Conservation (phyloP, 495 filamentous ascomycete genomes). For the Aspergillus funiculosus region DNA sequence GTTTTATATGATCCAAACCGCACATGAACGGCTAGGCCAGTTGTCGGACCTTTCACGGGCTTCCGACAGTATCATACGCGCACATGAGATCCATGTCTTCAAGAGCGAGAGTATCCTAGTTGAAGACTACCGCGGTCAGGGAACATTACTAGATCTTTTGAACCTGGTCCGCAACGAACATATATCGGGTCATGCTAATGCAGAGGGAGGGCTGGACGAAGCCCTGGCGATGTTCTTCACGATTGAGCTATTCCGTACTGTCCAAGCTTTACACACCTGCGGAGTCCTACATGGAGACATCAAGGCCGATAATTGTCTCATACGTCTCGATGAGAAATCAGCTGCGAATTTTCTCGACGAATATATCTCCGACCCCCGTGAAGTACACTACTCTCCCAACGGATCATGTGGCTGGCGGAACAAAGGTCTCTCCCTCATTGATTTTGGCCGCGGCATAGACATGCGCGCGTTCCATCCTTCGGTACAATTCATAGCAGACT, state of each 20-base stretch:
- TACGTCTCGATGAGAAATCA: constrained; percentile 62
- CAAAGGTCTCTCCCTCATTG: constrained; percentile 81
- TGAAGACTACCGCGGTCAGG: constrained; percentile 81
- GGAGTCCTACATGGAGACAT: constrained; percentile 87
- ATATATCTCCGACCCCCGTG: constrained; percentile 39
- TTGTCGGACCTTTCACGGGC: constrained; percentile 45
- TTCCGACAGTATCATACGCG: constrained; percentile 67
- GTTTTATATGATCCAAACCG: constrained; percentile 88
- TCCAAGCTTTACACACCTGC: constrained; percentile 77
- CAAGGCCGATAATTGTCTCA: constrained; percentile 90
- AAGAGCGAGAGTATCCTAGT: constrained; percentile 79
- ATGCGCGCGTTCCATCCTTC: constrained; percentile 72
- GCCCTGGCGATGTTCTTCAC: constrained; percentile 88
- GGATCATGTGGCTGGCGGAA: constrained; percentile 71
- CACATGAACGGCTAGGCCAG: constrained; percentile 63
- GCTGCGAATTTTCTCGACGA: constrained; percentile 26
- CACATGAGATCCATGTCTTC: constrained; percentile 85
- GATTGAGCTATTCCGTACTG: constrained; percentile 82
- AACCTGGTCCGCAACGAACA: constrained; percentile 72
- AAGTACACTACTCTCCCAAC: constrained; percentile 57
- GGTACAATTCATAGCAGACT: constrained; percentile 91
- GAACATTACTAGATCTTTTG: constrained; percentile 86
- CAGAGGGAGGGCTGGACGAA: constrained; percentile 74
- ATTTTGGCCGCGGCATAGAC: constrained; percentile 93
- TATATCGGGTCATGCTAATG: constrained; percentile 36